Evolutionary conservation across 192 early-diverging fungal genomes (phyloP).

Genomic region (Coemansia aciculifera): DNA sequence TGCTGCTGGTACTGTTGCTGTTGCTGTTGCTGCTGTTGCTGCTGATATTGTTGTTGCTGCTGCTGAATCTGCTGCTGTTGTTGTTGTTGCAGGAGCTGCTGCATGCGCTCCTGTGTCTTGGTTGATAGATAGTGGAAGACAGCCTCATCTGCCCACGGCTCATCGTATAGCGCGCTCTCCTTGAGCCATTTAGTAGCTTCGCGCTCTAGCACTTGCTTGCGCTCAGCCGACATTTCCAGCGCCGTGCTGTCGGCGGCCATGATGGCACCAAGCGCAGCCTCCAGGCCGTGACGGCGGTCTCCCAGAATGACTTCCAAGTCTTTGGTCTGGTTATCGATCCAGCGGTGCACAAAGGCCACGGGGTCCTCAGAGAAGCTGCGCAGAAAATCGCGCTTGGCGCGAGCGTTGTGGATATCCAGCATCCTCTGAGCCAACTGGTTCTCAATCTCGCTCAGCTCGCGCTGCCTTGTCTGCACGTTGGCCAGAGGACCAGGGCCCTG

Average conservation of each 20-base stretch:
- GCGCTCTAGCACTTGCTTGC: conserved; percentile 28
- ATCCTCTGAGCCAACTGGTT: conserved; percentile 72
- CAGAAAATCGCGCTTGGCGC: conserved; percentile 93
- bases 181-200: conserved; percentile 53
- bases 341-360: conserved; percentile 86
- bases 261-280: conserved; percentile 46
- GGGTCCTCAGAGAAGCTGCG: conserved; percentile 83
- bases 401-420: conserved; percentile 82
- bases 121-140: conserved; percentile 86
- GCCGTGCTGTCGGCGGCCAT: conserved; percentile 37
- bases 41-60: conserved; percentile 12
- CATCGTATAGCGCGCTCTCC: conserved; percentile 51
- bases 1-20: conserved; percentile 8
- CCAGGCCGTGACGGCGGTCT: conserved; percentile 45
- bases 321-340: conserved; percentile 89
- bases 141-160: conserved; percentile 81
- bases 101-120: conserved; percentile 58
- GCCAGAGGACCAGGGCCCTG: conserved; percentile 58
- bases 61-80: conserved; percentile 32
- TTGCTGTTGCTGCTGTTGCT: background rate
- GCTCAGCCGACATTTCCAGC: conserved; percentile 33
- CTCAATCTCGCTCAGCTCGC: conserved; percentile 56
- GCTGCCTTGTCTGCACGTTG: conserved; percentile 48
- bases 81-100: conserved; percentile 49
- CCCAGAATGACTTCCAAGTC: conserved; percentile 80